Conservation (phyloP, 139 green algal genomes). For the Micractinium sp. region DNA sequence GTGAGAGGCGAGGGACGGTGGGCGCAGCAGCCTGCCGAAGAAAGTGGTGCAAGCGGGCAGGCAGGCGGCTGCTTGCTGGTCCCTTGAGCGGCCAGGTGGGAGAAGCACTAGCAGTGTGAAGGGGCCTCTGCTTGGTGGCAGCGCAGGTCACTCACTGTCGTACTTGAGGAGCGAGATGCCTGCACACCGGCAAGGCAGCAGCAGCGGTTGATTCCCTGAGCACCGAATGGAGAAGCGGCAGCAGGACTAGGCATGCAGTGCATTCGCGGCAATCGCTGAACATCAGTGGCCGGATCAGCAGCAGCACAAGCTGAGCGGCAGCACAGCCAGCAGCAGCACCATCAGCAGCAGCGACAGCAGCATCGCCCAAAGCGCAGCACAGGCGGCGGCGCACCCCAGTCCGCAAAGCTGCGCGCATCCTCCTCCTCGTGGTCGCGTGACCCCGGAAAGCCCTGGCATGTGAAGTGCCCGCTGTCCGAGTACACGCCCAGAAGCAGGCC, state of each 20-base stretch:
- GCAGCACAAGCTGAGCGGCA: background rate
- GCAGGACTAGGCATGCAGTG: no score
- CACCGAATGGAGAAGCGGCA: no score
- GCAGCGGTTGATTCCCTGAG: background rate
- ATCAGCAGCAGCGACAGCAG: background rate
- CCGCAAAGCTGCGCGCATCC: slow-evolving; percentile 50
- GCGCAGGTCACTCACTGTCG: background rate
- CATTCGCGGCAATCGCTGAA: background rate
- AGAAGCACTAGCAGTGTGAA: background rate
- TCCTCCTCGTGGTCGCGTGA: slow-evolving; percentile 62
- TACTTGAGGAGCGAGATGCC: background rate
- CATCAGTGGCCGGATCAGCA: background rate
- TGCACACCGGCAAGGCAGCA: no score
- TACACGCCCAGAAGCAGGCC: slow-evolving; percentile 79
- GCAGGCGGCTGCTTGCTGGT: no score
- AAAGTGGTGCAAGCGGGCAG: no score
- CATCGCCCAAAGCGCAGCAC: background rate
- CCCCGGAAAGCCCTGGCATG: slow-evolving; percentile 76
- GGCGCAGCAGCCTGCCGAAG: no score
- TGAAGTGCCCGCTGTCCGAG: slow-evolving; percentile 59
- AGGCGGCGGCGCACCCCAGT: background rate
- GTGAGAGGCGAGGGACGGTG: no score
- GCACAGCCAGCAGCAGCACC: background rate
- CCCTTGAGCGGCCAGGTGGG: no score
- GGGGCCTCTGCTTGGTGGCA: background rate